These are phyloP conservation scores for Eremochloa ophiuroides DNA, from an alignment of 176 grass and related monocot genomes.

Conservation along the genomic window DNA sequence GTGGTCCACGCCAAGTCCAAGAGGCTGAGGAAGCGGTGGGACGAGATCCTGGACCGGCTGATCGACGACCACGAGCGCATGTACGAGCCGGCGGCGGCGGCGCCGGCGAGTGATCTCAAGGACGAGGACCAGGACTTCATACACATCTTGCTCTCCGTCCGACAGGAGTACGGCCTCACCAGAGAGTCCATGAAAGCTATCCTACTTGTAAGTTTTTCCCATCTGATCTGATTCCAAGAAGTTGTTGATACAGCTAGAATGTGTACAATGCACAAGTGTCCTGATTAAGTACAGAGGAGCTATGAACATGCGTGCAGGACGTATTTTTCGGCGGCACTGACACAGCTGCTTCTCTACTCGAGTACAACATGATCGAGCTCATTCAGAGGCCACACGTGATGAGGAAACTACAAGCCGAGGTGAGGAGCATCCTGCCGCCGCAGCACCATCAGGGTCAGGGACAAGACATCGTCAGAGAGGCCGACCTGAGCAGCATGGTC, in stretches of 20 bases:
- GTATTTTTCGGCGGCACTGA: constrained; percentile 41
- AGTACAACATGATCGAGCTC: constrained; percentile 38
- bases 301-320: constrained; percentile 20
- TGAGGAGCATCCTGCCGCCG: background rate
- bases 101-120: no score
- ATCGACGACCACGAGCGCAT: constrained; percentile 22
- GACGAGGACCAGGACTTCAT: constrained; percentile 22
- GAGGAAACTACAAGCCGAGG: constrained; percentile 39
- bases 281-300: background rate
- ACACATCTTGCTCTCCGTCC: constrained; percentile 23
- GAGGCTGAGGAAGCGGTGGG: constrained; percentile 14
- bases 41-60: constrained; percentile 25
- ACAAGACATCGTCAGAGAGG: constrained; percentile 12
- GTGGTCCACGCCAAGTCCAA: background rate
- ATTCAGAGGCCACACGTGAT: constrained; percentile 3
- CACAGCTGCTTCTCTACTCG: constrained; percentile 25
- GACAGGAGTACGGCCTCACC: constrained; percentile 7
- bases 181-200: constrained; percentile 27
- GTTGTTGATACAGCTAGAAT: background rate
- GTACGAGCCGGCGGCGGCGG: background rate
- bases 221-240: background rate
- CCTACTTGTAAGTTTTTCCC: constrained; percentile 16
- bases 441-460: background rate
- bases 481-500: background rate
- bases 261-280: no score